Conservation (phyloP, 1,284 basidiomycete species). For the Pholiota adiposa region DNA sequence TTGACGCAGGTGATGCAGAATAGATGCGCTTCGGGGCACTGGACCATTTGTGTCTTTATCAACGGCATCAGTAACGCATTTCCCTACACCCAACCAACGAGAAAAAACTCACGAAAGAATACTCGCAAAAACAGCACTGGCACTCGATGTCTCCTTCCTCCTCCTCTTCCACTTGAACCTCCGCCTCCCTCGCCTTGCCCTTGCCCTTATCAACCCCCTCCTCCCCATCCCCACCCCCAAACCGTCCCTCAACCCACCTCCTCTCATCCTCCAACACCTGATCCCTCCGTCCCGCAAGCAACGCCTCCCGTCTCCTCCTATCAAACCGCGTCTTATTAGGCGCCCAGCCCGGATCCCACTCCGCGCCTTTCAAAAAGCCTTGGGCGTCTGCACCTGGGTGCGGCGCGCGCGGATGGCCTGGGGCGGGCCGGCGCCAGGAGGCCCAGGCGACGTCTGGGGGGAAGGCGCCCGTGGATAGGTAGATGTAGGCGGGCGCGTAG, state of each 20-base stretch:
- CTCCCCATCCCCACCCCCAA: not conserved
- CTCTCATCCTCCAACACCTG: not conserved
- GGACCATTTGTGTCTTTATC: not conserved
- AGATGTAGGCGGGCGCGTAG: not conserved
- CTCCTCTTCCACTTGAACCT: not conserved
- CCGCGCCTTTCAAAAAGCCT: not conserved
- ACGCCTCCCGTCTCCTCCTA: not conserved
- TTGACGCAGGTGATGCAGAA: not conserved
- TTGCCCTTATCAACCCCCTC: not conserved
- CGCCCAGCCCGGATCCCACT: not conserved
- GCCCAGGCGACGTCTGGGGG: not conserved
- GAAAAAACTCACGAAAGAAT: slow-evolving; percentile 2
- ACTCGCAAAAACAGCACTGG: slow-evolving; percentile 6
- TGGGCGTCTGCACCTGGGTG: not conserved
- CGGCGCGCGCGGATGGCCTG: not conserved
- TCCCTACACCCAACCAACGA: not conserved
- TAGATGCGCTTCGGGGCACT: not conserved
- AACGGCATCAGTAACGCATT: not conserved
- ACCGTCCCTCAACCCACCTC: not conserved
- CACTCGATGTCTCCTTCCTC: not conserved
- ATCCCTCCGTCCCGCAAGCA: not conserved
- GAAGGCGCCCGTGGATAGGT: not conserved
- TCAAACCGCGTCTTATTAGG: not conserved
- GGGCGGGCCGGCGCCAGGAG: not conserved
- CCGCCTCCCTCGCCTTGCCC: not conserved